A percentile compares a stretch with the other conserved stretches of the same genome.
These are phyloP conservation scores for Kazachstania taianensis DNA, from an alignment of 805 yeast genomes.

Conservation along the genomic window DNA sequence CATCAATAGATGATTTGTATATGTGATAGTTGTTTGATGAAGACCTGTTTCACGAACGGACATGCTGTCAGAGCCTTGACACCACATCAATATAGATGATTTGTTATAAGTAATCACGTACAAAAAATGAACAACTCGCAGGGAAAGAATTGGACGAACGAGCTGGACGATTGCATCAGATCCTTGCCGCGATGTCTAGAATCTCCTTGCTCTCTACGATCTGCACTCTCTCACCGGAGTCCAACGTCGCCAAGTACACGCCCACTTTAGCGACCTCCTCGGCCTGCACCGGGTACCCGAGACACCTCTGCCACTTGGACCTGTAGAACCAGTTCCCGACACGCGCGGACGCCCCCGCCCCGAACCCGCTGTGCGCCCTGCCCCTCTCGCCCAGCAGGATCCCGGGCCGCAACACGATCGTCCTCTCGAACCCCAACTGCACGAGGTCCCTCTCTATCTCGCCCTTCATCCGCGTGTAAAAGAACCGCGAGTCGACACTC, in stretches of 20 bases:
- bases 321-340: conserved; percentile 29
- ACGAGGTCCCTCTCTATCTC: conserved; percentile 58
- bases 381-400: conserved; percentile 51
- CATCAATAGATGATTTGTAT: too few relatives aligned
- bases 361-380: conserved; percentile 29
- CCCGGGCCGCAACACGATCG: conserved; percentile 74
- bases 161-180: too few relatives aligned
- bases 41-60: too few relatives aligned
- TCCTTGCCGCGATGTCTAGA: conserved; percentile 12
- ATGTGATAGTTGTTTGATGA: too few relatives aligned
- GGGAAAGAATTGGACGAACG: too few relatives aligned
- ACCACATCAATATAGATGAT: too few relatives aligned
- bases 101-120: too few relatives aligned
- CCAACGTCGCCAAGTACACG: conserved; percentile 40
- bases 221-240: conserved; percentile 18
- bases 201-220: conserved; percentile 27
- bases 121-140: too few relatives aligned
- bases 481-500: conserved; percentile 39
- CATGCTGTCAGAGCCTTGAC: too few relatives aligned
- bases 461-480: conserved; percentile 64
- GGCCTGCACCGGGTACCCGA: conserved; percentile 43
- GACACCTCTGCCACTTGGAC: conserved; percentile 25
- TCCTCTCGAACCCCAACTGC: conserved; percentile 53
- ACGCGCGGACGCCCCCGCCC: conserved; percentile 25
- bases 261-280: conserved; percentile 58